Base-by-base conservation (phyloP, 2,329 filamentous ascomycete species). In the Diaporthe citri region DNA sequence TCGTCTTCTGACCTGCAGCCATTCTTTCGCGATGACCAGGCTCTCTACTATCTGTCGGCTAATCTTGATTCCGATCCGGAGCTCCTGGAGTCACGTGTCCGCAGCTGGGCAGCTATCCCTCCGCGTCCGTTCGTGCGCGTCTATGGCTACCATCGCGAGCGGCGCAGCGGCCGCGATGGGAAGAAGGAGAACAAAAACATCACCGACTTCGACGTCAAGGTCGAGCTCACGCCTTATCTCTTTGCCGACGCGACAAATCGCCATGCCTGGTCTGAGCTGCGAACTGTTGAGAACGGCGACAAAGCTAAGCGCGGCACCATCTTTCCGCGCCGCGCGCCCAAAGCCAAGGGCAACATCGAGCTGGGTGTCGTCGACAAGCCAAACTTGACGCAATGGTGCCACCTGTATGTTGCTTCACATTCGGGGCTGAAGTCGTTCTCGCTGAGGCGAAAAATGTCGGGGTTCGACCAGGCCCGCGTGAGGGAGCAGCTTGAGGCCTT, bases 301-400 rank as follows among this genome's bases (percentile, higher is more conserved):
- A 90, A 90, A 77, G 89, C 89, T 13, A 87, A 89, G 72, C 91
- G 93, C n/a, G 93, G 93, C 28, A 91, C 91, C 5, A 85, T 91
- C 69, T 85, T 91, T 22, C 86, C 87, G 74, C 87, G 84, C 7
- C 83, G 88, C 5, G 90, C 87, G 0, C 87, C 88, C 71, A 84
- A 86, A 75, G 84, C 84, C 75, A 51, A 25, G 22, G 71, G 72
- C 5, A 52, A 70, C 22, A 82, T 89, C 73, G 86, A 89, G 78
- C 81, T 88, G 15, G 85, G 86, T 15, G 76, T 78, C 36, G 75
- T 77, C 13, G 78, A 78, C 75, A 84, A 82, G 80, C 87, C 79
- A 48, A 83, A 79, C 28, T 81, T 91, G 15, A 81, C 81, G 31
- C 88, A 92, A 75, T 95, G 93, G 93, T 94, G 92, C 78, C 89